Evolutionary conservation across 1,284 basidiomycete genomes (phyloP), one percentile per base, ranked within the genome.

Genomic region (Ustilago crameri): DNA sequence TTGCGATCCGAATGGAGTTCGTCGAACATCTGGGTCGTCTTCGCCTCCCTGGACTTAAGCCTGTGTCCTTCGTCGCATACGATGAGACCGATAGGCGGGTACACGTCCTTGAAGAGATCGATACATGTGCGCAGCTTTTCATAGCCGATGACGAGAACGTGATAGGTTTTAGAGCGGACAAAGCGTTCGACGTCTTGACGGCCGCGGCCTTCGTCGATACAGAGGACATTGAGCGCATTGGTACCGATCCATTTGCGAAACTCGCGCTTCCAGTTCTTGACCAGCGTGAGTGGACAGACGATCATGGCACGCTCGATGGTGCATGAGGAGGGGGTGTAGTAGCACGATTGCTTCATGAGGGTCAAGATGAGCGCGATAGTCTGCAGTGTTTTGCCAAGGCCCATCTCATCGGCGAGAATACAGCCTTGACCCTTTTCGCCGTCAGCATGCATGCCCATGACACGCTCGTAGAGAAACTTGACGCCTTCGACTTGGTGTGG

Each of bases 371-470:
- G 62, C 0, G 80, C 63, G 53, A 82, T 82, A 24, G 80, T 82
- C 46, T 82, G 80, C 17, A 82, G 66, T 3, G 80, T 81, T 60
- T 80, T 78, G 43, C 72, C 63, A 34, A 66, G 61, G 38, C 95
- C 95, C 95, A 98, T 98, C 85, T 97, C 95, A 82, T 98, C 95
- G 0, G 96, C 95, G 91, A 98, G 95, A 82, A 98, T 98, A 79
- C 93, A 97, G 0, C 96, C 96, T 74, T 93, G 80, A 32, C 70
- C 67, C 18, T 67, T 74, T 14, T 94, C 92, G 63, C 92, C 90
- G 75, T 95, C 90, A 24, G 91, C 91, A 49, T 95, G 85, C 89
- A 96, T 91, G 2, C 95, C 96, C 0, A 93, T 97, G 9, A 94
- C 91, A 82, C 94, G 95, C 83, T 89, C 90, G 85, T 97, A 99